Base-by-base conservation (phyloP, 306 rosid genomes). In the Rosa multiflora region DNA sequence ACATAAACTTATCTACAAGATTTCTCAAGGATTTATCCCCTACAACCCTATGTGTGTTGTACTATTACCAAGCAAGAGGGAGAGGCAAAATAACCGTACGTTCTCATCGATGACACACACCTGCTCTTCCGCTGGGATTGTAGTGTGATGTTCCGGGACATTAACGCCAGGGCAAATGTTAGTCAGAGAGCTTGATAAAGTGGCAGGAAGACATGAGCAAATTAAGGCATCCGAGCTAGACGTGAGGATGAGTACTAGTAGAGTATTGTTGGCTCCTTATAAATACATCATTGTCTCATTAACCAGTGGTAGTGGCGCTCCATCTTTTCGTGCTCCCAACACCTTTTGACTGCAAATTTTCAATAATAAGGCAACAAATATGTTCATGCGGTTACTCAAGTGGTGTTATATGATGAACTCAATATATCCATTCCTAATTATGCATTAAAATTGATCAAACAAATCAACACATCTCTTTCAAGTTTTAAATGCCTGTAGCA, bases 231-330 rank as follows among this genome's bases (percentile, higher is more conserved):
- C 77, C 18, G 74, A 76, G 80, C 67, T 86, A 78, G 85, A 87
- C 81, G 79, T 79, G 84, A n/a, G 6, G 85, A 74, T n/a, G 88
- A 63, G 75, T 83, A 61, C 70, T 58, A 2, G 84, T 64, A 9
- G 87, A 78, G n/a, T 83, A 66, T 39, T 18, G 86, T 13, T 39
- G 82, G 81, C 79, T 83, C 56, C 79, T 61, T 46, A 76, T 10
- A 94, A 77, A 87, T 94, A 89, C 99, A 94, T 92, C 94, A 91
- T 91, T 40, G 97, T 92, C 84, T 88, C 86, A 79, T 94, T 94
- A 70, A 92, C 97, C 72, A 92, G 90, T 14, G 97, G 99, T 73
- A 94, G 89, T 35, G 9, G 35, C 14, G 84, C 90, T 20, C 95
- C 99, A 75, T 94, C 97, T 84, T 91, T 92, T 17, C 87, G 77